A percentile compares a stretch with the other conserved stretches of the same genome.
Evolutionary conservation across 2,329 filamentous ascomycete species (phyloP).

Genomic region (Fusarium sp.): DNA sequence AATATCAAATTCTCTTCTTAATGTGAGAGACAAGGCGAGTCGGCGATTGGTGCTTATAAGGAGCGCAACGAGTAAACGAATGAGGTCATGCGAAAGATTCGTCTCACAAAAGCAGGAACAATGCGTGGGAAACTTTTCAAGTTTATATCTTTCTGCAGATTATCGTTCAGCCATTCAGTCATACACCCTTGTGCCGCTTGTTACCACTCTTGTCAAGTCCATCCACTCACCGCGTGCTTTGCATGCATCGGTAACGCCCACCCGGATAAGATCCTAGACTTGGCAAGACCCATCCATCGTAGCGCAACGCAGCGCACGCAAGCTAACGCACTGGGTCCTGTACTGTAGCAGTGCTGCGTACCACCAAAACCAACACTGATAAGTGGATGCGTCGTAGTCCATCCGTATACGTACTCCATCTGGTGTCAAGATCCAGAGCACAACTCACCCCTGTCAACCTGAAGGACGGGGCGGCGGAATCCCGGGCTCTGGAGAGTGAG

Average conservation of each 20-base stretch:
- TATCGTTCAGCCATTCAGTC: slow-evolving; percentile 24
- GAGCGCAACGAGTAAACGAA: not conserved
- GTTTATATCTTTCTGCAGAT: slow-evolving; percentile 28
- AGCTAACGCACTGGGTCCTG: not conserved
- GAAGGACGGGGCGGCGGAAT: slow-evolving; percentile 29
- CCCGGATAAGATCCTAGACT: slow-evolving; percentile 27
- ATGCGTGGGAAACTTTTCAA: slow-evolving; percentile 30
- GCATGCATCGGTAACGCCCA: slow-evolving; percentile 31
- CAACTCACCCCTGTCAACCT: slow-evolving; percentile 24
- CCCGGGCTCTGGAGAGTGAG: not conserved
- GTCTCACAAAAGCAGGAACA: not conserved
- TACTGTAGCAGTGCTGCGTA: not conserved
- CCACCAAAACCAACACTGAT: not conserved
- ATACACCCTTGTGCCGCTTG: slow-evolving; percentile 22
- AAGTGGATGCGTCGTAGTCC: not conserved
- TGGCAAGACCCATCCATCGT: slow-evolving; percentile 26
- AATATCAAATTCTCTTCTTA: not conserved
- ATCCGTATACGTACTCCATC: slow-evolving; percentile 1
- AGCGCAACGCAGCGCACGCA: not conserved
- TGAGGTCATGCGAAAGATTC: not conserved
- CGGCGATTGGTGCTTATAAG: not conserved
- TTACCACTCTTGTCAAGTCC: slow-evolving; percentile 24
- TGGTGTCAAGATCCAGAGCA: not conserved
- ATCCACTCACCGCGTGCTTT: slow-evolving; percentile 32
- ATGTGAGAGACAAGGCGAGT: not conserved